Evolutionary conservation across 2,329 filamentous ascomycete species (phyloP), one percentile per base, ranked within the genome.

Genomic region (Diplodia sapinea): DNA sequence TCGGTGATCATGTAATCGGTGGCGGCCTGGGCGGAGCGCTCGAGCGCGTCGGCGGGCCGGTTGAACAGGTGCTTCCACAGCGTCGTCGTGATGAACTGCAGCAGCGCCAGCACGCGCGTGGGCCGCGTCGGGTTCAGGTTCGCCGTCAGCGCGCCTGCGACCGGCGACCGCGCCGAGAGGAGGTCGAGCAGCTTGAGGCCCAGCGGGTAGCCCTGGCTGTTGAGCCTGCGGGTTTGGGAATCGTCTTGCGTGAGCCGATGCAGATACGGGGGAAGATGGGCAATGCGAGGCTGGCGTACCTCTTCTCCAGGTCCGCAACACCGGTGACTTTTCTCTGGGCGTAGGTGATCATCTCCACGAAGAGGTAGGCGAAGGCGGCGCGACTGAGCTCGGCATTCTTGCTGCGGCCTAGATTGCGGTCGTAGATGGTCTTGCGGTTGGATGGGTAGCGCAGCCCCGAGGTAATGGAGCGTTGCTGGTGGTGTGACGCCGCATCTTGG

Each of bases 1-100:
- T 99, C 95, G 74, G 94, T 92, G 74, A 99, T 95, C 94, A 99
- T 98, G 84, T 98, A 99, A 83, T 98, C 94, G 73, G 95, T 93
- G 9, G 92, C 90, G 64, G 93, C 94, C 65, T 89, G 87, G 9
- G 91, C 89, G 68, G 89, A 92, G 81, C 95, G 94, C 82, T 99
- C 95, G 68, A 99, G 88, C 20, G 93, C 91, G 81, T 98, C 94
- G 33, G 95, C 95, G 67, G 94, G 90, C 1, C 94, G 91, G 47
- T 88, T 89, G 79, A 99, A 99, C 59, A 99, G 90, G 79, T 96
- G 91, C 72, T 91, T 89, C 91, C 94, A 99, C 66, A 97, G 85
- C 66, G 90, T 91, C 70, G 93, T 93, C 78, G 96, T 95, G 79
- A 99, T 95, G 80, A 98, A 93, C 80, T 97, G 94, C 52, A 99